Conservation (phyloP, 108 stramenopile species). For the Skeletonema tropicum region DNA sequence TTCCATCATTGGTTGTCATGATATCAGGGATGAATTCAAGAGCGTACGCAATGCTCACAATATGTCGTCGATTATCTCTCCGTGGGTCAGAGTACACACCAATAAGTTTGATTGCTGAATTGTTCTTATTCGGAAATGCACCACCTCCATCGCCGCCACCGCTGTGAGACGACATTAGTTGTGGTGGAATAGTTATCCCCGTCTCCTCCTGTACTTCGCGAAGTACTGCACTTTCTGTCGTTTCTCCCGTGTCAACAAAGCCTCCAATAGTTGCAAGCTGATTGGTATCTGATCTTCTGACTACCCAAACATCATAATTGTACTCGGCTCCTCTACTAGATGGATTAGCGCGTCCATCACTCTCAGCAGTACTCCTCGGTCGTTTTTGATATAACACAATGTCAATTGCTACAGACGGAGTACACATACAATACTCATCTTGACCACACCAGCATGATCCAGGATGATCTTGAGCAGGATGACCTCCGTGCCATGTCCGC, state of each 20-base stretch:
- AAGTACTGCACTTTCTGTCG: conserved; percentile 63
- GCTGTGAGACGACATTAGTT: background rate
- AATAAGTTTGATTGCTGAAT: conserved; percentile 52
- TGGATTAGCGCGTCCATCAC: background rate
- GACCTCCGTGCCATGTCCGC: conserved; percentile 52
- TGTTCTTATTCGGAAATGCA: background rate
- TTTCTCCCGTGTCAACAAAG: conserved; percentile 83
- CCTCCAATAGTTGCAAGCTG: conserved; percentile 88
- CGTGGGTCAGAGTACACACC: conserved; percentile 88
- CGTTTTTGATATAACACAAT: conserved; percentile 55
- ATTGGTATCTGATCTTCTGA: conserved; percentile 76
- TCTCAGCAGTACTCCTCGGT: conserved; percentile 7
- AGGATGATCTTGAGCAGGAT: conserved; percentile 42
- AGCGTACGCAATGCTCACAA: conserved; percentile 62
- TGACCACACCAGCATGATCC: conserved; percentile 83
- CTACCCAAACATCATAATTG: conserved; percentile 71
- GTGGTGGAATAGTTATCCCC: conserved; percentile 48
- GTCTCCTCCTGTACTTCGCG: conserved; percentile 88
- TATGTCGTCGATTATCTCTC: conserved; percentile 77
- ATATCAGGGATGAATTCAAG: conserved; percentile 39
- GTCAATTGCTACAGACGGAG: conserved; percentile 87
- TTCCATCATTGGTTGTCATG: conserved; percentile 43
- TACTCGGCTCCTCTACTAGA: background rate
- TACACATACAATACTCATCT: conserved; percentile 86
- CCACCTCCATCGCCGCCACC: background rate